These are phyloP conservation scores for Neurospora intermedia DNA, from an alignment of 495 filamentous ascomycete species.

Conservation along the genomic window DNA sequence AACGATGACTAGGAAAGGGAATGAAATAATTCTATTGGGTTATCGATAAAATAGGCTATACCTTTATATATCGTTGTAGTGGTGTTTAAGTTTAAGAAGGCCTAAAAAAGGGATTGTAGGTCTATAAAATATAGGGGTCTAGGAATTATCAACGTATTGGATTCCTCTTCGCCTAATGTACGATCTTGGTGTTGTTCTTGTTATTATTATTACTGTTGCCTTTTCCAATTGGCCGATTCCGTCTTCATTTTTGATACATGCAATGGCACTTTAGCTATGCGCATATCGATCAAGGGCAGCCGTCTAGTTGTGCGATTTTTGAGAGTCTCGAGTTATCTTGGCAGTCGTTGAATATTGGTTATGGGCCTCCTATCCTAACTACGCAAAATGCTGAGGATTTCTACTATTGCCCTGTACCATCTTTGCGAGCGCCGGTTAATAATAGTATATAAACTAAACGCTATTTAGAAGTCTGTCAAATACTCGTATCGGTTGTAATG, in stretches of 20 bases:
- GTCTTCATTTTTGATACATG: neutral
- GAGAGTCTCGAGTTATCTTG: no score
- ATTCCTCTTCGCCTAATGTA: no score
- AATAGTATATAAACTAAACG: neutral
- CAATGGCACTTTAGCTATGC: neutral
- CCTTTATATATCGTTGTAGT: no score
- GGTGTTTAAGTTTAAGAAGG: no score
- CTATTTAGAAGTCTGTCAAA: neutral
- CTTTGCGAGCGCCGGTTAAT: neutral
- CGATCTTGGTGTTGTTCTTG: no score
- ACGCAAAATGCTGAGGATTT: neutral
- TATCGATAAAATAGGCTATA: no score
- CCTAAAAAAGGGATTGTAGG: no score
- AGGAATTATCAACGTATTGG: no score
- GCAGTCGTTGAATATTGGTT: neutral
- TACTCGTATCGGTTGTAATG: neutral
- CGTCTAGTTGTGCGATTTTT: neutral
- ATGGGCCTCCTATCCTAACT: neutral
- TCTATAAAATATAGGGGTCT: no score
- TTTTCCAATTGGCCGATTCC: neutral
- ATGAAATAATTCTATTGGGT: neutral
- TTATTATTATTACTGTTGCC: neutral
- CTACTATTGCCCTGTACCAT: neutral
- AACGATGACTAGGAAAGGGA: neutral
- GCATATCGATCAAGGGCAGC: neutral